These are phyloP conservation scores for Leccinum imitatum DNA, from an alignment of 768 basidiomycete genomes.

Conservation along the genomic window DNA sequence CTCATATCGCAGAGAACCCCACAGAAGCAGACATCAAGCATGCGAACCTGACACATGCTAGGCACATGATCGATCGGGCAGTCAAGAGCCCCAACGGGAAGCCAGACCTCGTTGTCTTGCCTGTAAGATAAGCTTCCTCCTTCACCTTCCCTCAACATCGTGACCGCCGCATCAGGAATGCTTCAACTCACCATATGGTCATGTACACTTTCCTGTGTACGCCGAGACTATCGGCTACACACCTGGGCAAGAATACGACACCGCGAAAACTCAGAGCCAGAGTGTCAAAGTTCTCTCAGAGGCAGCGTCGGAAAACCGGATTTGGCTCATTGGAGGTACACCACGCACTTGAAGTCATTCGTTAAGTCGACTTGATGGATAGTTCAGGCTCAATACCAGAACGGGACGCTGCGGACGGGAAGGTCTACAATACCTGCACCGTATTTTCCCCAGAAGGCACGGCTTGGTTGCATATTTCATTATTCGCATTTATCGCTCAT, in stretches of 20 bases:
- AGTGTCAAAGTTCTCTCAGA: conserved; percentile 80
- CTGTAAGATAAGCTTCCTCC: conserved; percentile 46
- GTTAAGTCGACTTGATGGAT: background rate
- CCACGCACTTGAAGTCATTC: background rate
- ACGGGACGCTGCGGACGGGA: conserved; percentile 55
- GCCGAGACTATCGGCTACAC: conserved; percentile 75
- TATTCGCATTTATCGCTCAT: background rate
- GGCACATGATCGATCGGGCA: conserved; percentile 75
- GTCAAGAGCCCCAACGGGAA: conserved; percentile 44
- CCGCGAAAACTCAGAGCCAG: conserved; percentile 58
- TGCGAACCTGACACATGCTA: conserved; percentile 80
- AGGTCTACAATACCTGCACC: conserved; percentile 90
- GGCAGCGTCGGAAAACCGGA: conserved; percentile 70
- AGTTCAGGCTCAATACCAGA: conserved; percentile 91
- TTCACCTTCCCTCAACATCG: conserved; percentile 1
- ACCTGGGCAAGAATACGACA: conserved; percentile 58
- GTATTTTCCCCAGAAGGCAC: conserved; percentile 82
- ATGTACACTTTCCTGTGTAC: conserved; percentile 75
- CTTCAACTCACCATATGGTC: conserved; percentile 86
- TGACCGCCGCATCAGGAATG: conserved; percentile 56
- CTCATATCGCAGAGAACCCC: conserved; percentile 34
- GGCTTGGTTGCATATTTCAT: conserved; percentile 1
- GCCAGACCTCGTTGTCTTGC: conserved; percentile 81
- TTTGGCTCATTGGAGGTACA: conserved; percentile 93
- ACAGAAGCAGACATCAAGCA: conserved; percentile 49